Base-by-base conservation (phyloP, 1,284 basidiomycete species). In the Ceratobasidium sp. region DNA sequence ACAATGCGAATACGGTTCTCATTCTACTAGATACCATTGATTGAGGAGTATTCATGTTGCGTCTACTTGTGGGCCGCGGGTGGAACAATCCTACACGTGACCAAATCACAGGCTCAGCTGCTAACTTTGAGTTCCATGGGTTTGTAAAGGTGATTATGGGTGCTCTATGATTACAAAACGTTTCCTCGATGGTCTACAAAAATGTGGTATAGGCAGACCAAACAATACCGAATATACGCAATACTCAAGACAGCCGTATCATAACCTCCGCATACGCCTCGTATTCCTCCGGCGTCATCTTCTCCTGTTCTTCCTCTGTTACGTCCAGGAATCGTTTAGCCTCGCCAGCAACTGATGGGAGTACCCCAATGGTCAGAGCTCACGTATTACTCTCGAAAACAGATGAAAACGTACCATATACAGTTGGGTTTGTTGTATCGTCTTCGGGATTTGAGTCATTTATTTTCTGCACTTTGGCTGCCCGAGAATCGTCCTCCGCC, bases 221-320 rank as follows among this genome's bases (percentile, higher is more conserved):
- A 46, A 46, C n/a, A 46, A 46, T n/a, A 46, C 44, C 14, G 1
- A 64, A 23, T 40, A 36, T 42, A 23, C 28, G n/a, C 33, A 58
- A 21, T 7, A 28, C 40, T 70, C 44, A 70, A 33, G 67, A 59
- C 23, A 70, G n/a, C 30, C 18, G 23, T 14, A 70, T 23, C 56
- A 51, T 70, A 25, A 70, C 18, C 40, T 70, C 67, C 33, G 61
- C 56, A 67, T 87, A 92, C 30, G 86, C 85, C n/a, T 87, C 87
- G 77, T 92, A 93, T 79, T 93, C 91, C 67, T 93, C 92, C 8
- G 90, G 87, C 11, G 90, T 91, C 91, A 93, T 93, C 77, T 88
- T 78, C 63, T 92, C 91, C 76, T 92, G 89, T 77, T 92, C 88
- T 76, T 91, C 92, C 77, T 93, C 91, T 11, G 89, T 92, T 60